phyloP scores from a whole-genome alignment of 306 rosid species.

The Luffa acutangula region DNA sequence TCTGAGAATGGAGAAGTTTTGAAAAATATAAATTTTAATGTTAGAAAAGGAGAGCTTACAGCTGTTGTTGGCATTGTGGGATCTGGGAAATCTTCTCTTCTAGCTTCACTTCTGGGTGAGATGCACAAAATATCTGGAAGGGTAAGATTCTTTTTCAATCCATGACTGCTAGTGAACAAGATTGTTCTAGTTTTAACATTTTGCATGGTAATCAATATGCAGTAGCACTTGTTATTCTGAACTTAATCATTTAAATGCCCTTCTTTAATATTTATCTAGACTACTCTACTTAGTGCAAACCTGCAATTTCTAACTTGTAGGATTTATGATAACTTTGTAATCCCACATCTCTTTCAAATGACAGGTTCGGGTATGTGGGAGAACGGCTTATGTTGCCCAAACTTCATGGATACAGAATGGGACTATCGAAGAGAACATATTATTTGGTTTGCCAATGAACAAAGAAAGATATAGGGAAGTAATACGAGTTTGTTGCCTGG shows the following conservation, averaged over 20 bases:
- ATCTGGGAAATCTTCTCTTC: conserved; percentile 85
- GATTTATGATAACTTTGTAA: background rate
- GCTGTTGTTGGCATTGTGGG: conserved; percentile 94
- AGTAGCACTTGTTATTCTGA: background rate
- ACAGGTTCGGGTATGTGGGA: conserved; percentile 85
- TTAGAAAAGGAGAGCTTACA: conserved; percentile 61
- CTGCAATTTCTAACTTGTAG: background rate
- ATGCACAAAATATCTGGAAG: conserved; percentile 73
- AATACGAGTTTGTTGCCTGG: conserved; percentile 74
- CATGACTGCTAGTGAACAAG: background rate
- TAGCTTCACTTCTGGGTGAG: conserved; percentile 86
- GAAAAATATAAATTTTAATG: conserved; percentile 47
- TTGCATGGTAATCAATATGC: background rate
- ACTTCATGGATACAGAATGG: conserved; percentile 98
- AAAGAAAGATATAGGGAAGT: conserved; percentile 52
- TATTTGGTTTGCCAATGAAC: conserved; percentile 72
- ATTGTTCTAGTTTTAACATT: background rate
- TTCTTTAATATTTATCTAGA: background rate
- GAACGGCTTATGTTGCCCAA: conserved; percentile 83
- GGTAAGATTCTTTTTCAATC: conserved; percentile 35
- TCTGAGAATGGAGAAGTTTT: conserved; percentile 53
- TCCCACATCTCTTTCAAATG: conserved; percentile 2
- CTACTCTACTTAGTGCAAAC: background rate
- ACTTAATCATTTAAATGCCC: background rate
- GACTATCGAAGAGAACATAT: conserved; percentile 80